Conservation (phyloP, 2,329 filamentous ascomycete genomes). For the Knoxdaviesia capensis region DNA sequence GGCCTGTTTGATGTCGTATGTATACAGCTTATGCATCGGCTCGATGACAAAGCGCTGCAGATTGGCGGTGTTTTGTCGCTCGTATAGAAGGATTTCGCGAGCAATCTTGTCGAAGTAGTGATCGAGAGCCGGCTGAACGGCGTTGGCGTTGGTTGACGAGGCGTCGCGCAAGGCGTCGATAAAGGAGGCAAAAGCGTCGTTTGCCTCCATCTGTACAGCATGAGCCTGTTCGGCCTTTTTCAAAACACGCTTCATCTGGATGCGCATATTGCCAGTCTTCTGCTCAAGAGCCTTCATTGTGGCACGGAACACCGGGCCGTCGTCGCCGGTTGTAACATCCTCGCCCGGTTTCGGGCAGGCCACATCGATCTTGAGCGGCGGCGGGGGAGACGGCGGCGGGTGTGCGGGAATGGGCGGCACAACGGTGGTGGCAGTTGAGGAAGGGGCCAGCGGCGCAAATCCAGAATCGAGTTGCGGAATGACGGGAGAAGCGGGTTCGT, state of each 20-base stretch:
- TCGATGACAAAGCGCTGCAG: conserved; percentile 91
- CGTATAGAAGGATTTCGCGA: conserved; percentile 70
- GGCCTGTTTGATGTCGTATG: conserved; percentile 91
- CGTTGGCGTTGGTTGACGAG: conserved; percentile 78
- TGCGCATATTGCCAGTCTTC: conserved; percentile 85
- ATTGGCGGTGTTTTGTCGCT: conserved; percentile 64
- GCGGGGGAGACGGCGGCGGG: conserved; percentile 3
- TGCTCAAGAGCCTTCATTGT: conserved; percentile 94
- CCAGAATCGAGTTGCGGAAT: conserved; percentile 15
- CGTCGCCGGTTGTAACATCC: conserved; percentile 68
- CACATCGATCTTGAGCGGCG: conserved; percentile 64
- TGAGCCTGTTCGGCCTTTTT: conserved; percentile 85
- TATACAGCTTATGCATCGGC: conserved; percentile 77
- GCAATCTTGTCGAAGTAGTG: conserved; percentile 98
- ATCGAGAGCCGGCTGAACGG: conserved; percentile 89
- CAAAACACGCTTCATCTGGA: conserved; percentile 88
- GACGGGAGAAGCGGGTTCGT: conserved; percentile 37
- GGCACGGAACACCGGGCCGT: conserved; percentile 86
- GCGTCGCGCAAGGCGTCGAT: conserved; percentile 75
- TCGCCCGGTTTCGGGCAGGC: conserved; percentile 68
- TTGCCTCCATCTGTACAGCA: conserved; percentile 59
- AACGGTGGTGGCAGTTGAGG: conserved; percentile 6
- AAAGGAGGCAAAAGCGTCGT: conserved; percentile 66
- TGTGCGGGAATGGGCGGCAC: conserved; percentile 9
- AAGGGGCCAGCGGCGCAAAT: background rate